Percentiles rank a stretch among this genome's conserved stretches.
These are phyloP conservation scores for Aspergillus sp. DNA, from an alignment of 2,329 filamentous ascomycete genomes.

Conservation along the genomic window DNA sequence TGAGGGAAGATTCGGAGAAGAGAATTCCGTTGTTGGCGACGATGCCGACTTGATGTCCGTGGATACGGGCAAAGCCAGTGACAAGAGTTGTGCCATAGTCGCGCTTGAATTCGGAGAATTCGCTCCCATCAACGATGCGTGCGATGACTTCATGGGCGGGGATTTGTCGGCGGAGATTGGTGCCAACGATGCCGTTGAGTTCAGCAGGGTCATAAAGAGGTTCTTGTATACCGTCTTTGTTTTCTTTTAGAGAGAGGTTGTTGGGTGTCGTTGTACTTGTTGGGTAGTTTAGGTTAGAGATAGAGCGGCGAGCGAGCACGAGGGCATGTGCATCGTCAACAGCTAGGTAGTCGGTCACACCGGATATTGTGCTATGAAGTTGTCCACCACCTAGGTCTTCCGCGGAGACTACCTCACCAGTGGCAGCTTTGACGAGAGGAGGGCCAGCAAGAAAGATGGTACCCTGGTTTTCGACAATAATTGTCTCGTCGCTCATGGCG, in stretches of 20 bases:
- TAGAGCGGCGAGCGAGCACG: slow-evolving; percentile 76
- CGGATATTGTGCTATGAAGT: slow-evolving; percentile 86
- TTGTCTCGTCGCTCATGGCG: slow-evolving; percentile 95
- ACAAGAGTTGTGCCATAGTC: slow-evolving; percentile 86
- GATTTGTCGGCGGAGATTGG: slow-evolving; percentile 82
- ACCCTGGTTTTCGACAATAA: slow-evolving; percentile 94
- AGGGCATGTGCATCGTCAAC: slow-evolving; percentile 92
- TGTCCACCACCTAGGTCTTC: slow-evolving; percentile 89
- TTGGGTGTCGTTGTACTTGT: slow-evolving; percentile 38
- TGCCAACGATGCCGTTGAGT: slow-evolving; percentile 83
- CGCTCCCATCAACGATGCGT: slow-evolving; percentile 84
- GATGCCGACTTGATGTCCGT: slow-evolving; percentile 88
- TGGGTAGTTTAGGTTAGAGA: slow-evolving; percentile 90
- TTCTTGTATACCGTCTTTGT: slow-evolving; percentile 57
- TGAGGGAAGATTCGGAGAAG: slow-evolving; percentile 83
- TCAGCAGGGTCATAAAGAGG: slow-evolving; percentile 79
- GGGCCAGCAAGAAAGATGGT: slow-evolving; percentile 96
- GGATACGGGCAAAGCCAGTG: slow-evolving; percentile 86
- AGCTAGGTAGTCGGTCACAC: slow-evolving; percentile 92
- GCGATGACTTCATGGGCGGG: slow-evolving; percentile 89
- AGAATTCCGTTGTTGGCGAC: slow-evolving; percentile 95
- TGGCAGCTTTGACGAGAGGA: slow-evolving; percentile 92
- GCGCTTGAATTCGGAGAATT: slow-evolving; percentile 92
- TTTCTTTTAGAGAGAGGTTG: slow-evolving; percentile 18
- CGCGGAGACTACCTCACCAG: slow-evolving; percentile 84